These are phyloP conservation scores for Chaetomium sp. DNA, from an alignment of 2,329 filamentous ascomycete species.

Conservation along the genomic window DNA sequence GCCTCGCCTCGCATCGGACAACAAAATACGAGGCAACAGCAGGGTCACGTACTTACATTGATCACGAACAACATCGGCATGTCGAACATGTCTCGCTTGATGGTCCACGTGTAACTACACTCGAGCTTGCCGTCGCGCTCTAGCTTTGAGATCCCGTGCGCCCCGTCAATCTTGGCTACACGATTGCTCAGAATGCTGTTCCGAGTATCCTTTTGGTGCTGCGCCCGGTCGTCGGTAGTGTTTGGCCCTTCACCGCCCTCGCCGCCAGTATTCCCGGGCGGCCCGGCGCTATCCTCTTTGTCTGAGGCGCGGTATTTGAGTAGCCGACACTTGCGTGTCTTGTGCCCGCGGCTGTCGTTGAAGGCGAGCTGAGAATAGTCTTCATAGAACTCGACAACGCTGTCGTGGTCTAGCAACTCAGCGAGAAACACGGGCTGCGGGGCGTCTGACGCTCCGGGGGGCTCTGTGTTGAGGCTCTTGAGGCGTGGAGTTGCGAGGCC, in stretches of 20 bases:
- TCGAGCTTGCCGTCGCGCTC: conserved; percentile 87
- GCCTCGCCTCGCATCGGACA: too few relatives aligned
- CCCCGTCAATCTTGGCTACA: conserved; percentile 59
- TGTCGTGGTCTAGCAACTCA: conserved; percentile 88
- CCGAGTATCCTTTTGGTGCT: conserved; percentile 41
- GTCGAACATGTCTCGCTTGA: conserved; percentile 94
- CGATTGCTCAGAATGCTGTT: conserved; percentile 51
- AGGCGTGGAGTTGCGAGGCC: conserved; percentile 47
- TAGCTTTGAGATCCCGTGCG: conserved; percentile 73
- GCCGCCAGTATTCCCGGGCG: too few relatives aligned
- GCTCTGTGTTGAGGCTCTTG: conserved; percentile 38
- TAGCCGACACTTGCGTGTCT: conserved; percentile 76
- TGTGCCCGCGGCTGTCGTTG: conserved; percentile 78
- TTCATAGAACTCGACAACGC: conserved; percentile 89
- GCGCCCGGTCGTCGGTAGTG: conserved; percentile 26
- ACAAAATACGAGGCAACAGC: not conserved
- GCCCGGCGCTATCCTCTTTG: conserved; percentile 32
- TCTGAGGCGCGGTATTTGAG: conserved; percentile 83
- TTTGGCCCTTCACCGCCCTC: conserved; percentile 5
- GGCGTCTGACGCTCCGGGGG: conserved; percentile 32
- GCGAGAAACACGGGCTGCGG: conserved; percentile 82
- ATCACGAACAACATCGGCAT: conserved; percentile 98
- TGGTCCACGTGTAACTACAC: conserved; percentile 94
- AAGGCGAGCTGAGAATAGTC: conserved; percentile 92
- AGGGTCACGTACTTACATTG: conserved; percentile 63